Evolutionary conservation across 208 protist species (phyloP).

Genomic region (Wallacemonas sp.): DNA sequence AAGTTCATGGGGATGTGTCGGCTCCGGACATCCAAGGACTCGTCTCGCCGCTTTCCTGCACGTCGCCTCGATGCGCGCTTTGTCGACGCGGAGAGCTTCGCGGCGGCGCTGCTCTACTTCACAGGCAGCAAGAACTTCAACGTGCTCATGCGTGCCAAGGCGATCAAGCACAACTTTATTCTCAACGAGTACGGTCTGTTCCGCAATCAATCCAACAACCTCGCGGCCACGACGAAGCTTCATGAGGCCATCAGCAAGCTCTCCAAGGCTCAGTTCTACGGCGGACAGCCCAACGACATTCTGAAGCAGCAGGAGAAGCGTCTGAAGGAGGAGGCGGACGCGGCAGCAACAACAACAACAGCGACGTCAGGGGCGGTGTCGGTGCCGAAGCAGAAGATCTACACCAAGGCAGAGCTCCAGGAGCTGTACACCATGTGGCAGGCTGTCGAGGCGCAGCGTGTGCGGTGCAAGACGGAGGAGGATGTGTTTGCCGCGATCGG

Average conservation of each 20-base stretch:
- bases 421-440: slow-evolving; percentile 51
- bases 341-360: background rate
- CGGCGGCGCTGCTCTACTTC: slow-evolving; percentile 92
- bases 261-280: slow-evolving; percentile 62
- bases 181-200: slow-evolving; percentile 92
- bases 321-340: slow-evolving; percentile 19
- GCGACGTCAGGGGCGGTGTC: background rate
- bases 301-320: slow-evolving; percentile 24
- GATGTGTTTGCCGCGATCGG: slow-evolving; percentile 80
- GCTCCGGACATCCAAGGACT: slow-evolving; percentile 35
- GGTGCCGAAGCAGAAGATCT: slow-evolving; percentile 24
- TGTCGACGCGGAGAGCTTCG: slow-evolving; percentile 76
- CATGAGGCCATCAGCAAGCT: slow-evolving; percentile 75
- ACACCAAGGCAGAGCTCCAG: slow-evolving; percentile 31
- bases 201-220: slow-evolving; percentile 28
- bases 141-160: slow-evolving; percentile 86
- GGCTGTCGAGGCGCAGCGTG: slow-evolving; percentile 62
- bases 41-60: slow-evolving; percentile 40
- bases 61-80: slow-evolving; percentile 89
- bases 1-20: slow-evolving; percentile 92
- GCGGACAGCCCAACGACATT: slow-evolving; percentile 15
- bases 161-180: slow-evolving; percentile 75
- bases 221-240: slow-evolving; percentile 24
- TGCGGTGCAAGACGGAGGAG: slow-evolving; percentile 65
- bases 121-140: slow-evolving; percentile 95